phyloP scores from a whole-genome alignment of 192 early-diverging fungal genomes.

The Kappamyces sp. region DNA sequence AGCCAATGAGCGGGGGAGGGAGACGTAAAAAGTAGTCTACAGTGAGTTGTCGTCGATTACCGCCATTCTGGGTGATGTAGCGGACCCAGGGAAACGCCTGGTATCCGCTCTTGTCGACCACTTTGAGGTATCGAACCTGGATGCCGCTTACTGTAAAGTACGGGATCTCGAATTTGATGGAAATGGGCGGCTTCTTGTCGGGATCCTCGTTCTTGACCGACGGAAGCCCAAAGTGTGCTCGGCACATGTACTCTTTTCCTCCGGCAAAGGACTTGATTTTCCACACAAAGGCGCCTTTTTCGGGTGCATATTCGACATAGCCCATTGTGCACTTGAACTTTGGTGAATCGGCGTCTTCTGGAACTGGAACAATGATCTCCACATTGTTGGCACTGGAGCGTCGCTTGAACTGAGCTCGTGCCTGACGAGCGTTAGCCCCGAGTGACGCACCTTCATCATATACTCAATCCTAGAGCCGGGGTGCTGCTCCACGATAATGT shows the following conservation, averaged over 20 bases:
- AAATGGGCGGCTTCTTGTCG: conserved; percentile 80
- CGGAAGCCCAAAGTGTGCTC: conserved; percentile 44
- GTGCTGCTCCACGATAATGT: conserved; percentile 78
- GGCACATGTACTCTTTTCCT: conserved; percentile 91
- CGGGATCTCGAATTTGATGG: conserved; percentile 80
- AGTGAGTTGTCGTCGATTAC: background rate
- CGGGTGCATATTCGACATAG: conserved; percentile 86
- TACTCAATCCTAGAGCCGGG: conserved; percentile 91
- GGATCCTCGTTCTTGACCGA: conserved; percentile 78
- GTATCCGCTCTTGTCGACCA: conserved; percentile 95
- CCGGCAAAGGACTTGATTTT: conserved; percentile 98
- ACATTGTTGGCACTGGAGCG: conserved; percentile 97
- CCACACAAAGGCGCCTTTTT: conserved; percentile 91
- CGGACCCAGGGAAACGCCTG: conserved; percentile 98
- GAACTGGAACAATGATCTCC: conserved; percentile 95
- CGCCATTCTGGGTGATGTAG: conserved; percentile 79
- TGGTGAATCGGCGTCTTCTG: conserved; percentile 94
- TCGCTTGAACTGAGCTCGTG: conserved; percentile 95
- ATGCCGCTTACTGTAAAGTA: conserved; percentile 84
- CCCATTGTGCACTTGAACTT: conserved; percentile 92
- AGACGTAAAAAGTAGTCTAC: conserved; percentile 25
- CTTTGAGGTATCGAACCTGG: conserved; percentile 93
- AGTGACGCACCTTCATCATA: conserved; percentile 61
- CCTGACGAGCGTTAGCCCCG: conserved; percentile 39
- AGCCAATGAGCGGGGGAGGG: conserved; percentile 10